Percentiles rank a stretch among this genome's conserved stretches.
Conservation (phyloP, 2,329 filamentous ascomycete genomes). For the Cordyceps cicadae region DNA sequence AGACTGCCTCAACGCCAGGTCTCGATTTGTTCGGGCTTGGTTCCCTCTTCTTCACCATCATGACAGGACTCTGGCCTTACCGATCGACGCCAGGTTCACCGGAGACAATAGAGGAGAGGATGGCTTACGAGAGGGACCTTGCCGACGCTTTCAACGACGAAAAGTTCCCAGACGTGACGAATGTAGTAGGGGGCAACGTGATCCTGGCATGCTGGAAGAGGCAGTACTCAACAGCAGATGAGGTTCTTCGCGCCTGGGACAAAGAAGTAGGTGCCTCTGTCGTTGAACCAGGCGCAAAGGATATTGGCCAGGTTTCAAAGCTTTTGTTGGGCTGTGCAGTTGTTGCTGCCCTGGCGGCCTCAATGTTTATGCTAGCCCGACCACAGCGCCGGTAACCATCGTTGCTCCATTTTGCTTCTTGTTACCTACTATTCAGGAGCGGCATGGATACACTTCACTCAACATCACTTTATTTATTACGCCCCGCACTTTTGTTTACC, state of each 20-base stretch:
- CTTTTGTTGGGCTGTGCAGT: background rate
- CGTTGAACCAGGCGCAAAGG: too few relatives aligned
- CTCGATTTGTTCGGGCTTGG: background rate
- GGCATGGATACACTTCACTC: background rate
- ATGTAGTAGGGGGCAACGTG: background rate
- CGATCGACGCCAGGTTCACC: background rate
- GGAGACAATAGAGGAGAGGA: background rate
- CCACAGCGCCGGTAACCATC: background rate
- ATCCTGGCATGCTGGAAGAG: background rate
- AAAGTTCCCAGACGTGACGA: background rate
- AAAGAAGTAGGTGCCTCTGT: too few relatives aligned
- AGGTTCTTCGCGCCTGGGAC: background rate
- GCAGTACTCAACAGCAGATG: background rate
- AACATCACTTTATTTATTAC: too few relatives aligned
- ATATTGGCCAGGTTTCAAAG: too few relatives aligned
- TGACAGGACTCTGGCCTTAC: constrained; percentile 1
- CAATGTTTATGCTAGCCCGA: background rate
- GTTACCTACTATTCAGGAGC: background rate
- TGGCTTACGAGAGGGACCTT: background rate
- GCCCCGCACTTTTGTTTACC: too few relatives aligned
- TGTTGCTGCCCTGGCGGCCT: background rate
- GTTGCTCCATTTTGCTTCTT: background rate
- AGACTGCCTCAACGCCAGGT: background rate
- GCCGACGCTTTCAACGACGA: background rate
- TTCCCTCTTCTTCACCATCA: constrained; percentile 1